phyloP scores from a whole-genome alignment of 768 basidiomycete species.

The Zangia roseola region DNA sequence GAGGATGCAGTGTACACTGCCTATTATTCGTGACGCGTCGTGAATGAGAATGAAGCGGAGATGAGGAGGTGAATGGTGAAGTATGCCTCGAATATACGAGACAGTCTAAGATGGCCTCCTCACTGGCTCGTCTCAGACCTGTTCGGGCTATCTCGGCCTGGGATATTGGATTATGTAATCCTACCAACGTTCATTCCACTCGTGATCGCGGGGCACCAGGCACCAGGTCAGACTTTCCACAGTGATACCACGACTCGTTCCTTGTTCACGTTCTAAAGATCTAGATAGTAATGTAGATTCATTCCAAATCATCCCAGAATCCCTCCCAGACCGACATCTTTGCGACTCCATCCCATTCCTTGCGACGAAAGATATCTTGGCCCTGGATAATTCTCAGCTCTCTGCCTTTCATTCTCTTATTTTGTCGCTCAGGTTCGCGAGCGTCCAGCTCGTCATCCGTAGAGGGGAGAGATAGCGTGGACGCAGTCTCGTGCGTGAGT shows the following conservation, averaged over 20 bases:
- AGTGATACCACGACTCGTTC: too few species aligned
- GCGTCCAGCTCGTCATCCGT: constrained; percentile 81
- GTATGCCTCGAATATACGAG: constrained; percentile 1
- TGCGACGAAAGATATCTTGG: constrained; percentile 60
- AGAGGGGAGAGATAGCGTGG: constrained; percentile 47
- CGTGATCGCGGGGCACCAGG: too few species aligned
- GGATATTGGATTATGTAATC: background rate
- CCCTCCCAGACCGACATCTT: constrained; percentile 33
- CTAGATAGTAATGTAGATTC: background rate
- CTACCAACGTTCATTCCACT: too few species aligned
- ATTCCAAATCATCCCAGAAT: constrained; percentile 31
- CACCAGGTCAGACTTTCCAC: too few species aligned
- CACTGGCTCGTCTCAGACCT: too few species aligned
- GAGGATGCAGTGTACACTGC: constrained; percentile 23
- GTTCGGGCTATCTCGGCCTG: too few species aligned
- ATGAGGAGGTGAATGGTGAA: constrained; percentile 24
- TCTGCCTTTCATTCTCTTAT: constrained; percentile 75
- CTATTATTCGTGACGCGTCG: constrained; percentile 21
- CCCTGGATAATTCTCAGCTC: constrained; percentile 85
- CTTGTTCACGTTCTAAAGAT: too few species aligned
- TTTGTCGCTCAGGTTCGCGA: constrained; percentile 58
- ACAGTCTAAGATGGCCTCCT: background rate
- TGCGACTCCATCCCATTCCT: constrained; percentile 32
- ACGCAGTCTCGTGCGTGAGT: constrained; percentile 57
- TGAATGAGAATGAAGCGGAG: constrained; percentile 17